A percentile compares a stretch with the other conserved stretches of the same genome.
phyloP scores from a whole-genome alignment of 1,284 basidiomycete genomes.

The Mycena citricolor region DNA sequence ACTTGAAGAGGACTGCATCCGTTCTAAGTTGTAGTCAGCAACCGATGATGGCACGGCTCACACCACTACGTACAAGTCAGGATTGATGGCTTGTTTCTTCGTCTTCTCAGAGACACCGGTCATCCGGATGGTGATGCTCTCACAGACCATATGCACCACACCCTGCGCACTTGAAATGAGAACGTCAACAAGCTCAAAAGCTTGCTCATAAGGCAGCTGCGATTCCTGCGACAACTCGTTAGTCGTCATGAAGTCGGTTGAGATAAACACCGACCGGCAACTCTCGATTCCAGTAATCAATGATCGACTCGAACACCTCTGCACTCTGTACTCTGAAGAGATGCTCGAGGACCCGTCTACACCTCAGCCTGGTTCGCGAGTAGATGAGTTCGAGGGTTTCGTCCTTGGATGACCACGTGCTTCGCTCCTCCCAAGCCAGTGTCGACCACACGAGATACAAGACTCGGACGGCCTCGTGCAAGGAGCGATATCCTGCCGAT shows the following conservation, averaged over 20 bases:
- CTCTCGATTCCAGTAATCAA: constrained; percentile 77
- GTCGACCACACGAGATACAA: constrained; percentile 73
- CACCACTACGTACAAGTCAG: constrained; percentile 56
- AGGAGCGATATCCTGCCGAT: constrained; percentile 66
- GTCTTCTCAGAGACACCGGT: constrained; percentile 53
- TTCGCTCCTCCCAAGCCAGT: constrained; percentile 47
- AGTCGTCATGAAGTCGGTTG: constrained; percentile 10
- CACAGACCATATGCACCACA: constrained; percentile 88
- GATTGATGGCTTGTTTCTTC: constrained; percentile 59
- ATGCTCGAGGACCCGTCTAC: constrained; percentile 80
- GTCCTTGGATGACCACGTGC: constrained; percentile 52
- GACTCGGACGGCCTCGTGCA: constrained; percentile 71
- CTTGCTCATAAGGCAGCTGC: constrained; percentile 44
- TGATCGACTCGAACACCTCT: constrained; percentile 80
- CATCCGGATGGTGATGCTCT: constrained; percentile 67
- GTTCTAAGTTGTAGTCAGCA: constrained; percentile 42
- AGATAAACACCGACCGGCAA: constrained; percentile 39
- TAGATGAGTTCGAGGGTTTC: constrained; percentile 69
- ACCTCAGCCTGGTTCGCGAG: constrained; percentile 62
- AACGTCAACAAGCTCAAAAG: constrained; percentile 83
- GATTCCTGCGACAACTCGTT: constrained; percentile 39
- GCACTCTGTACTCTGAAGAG: constrained; percentile 79
- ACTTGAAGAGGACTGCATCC: constrained; percentile 72
- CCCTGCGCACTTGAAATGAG: constrained; percentile 86
- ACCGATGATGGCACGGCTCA: constrained; percentile 7